Evolutionary conservation across 345 rosid species (phyloP).

Genomic region (Lumnitzera racemosa): DNA sequence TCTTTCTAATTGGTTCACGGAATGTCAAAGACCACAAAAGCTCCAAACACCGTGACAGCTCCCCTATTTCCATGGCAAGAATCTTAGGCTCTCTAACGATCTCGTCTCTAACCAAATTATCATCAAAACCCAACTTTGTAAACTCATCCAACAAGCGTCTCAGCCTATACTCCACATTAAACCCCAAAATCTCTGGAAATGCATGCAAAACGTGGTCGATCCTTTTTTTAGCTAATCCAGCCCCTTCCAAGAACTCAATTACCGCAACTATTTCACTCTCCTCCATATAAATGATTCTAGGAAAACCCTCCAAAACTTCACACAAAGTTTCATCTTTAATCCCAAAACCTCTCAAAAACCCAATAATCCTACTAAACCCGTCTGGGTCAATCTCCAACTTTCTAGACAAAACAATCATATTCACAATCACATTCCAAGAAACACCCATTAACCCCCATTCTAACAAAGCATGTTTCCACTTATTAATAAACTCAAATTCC

Average conservation of each 20-base stretch:
- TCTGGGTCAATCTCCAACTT: slow-evolving; percentile 43
- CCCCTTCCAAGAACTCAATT: slow-evolving; percentile 43
- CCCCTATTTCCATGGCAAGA: slow-evolving; percentile 71
- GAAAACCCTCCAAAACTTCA: slow-evolving; percentile 47
- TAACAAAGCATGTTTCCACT: slow-evolving; percentile 37
- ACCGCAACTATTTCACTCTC: slow-evolving; percentile 33
- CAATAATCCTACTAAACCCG: slow-evolving; percentile 22
- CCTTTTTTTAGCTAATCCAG: slow-evolving; percentile 29
- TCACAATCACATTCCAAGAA: slow-evolving; percentile 31
- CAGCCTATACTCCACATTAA: slow-evolving; percentile 40
- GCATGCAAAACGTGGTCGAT: slow-evolving; percentile 38
- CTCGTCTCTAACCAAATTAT: slow-evolving; percentile 40
- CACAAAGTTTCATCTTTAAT: slow-evolving; percentile 38
- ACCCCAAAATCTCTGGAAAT: slow-evolving; percentile 48
- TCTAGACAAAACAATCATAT: slow-evolving; percentile 41
- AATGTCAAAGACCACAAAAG: slow-evolving; percentile 52
- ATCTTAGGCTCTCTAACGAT: slow-evolving; percentile 50
- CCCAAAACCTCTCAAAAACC: slow-evolving; percentile 51
- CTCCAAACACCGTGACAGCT: slow-evolving; percentile 57
- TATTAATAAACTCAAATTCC: slow-evolving; percentile 46
- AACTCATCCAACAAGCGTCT: slow-evolving; percentile 61
- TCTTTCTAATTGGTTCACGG: slow-evolving; percentile 41
- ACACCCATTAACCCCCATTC: slow-evolving; percentile 17
- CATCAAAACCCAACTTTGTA: slow-evolving; percentile 45
- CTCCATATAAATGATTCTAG: slow-evolving; percentile 33